Conservation (phyloP, 331 rosid genomes). For the Telfairia occidentalis region DNA sequence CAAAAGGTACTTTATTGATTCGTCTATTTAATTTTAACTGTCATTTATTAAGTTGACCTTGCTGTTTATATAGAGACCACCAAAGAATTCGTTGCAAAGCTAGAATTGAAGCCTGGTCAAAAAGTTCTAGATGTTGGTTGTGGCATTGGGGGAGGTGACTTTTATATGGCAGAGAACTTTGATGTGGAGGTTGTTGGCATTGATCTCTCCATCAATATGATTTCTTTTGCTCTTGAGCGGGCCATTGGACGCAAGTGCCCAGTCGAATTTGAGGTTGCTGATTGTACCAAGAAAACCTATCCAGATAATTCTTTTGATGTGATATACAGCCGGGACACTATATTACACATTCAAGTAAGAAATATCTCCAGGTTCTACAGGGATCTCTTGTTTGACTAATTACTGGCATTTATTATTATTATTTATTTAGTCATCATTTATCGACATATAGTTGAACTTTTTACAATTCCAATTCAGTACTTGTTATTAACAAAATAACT, state of each 20-base stretch:
- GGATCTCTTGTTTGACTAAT: neutral
- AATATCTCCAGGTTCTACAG: neutral
- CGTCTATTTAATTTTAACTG: neutral
- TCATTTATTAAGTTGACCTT: neutral
- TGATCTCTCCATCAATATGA: constrained; percentile 91
- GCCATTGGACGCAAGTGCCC: constrained; percentile 67
- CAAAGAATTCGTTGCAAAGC: constrained; percentile 61
- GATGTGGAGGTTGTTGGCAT: constrained; percentile 83
- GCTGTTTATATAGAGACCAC: constrained; percentile 67
- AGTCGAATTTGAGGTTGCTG: constrained; percentile 88
- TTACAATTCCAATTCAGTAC: neutral
- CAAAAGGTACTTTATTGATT: neutral
- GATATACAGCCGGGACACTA: constrained; percentile 81
- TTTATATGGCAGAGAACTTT: constrained; percentile 78
- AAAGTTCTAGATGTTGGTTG: constrained; percentile 94
- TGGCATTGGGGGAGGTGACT: constrained; percentile 96
- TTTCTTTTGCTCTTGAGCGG: constrained; percentile 82
- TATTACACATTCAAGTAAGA: constrained; percentile 80
- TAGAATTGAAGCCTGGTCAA: constrained; percentile 70
- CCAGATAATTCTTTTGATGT: constrained; percentile 71
- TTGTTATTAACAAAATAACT: neutral
- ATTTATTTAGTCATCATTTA: neutral
- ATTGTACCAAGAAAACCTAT: constrained; percentile 68
- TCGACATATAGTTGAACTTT: neutral
- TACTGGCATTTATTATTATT: neutral